These are phyloP conservation scores for Euphorbia schlechtendalii DNA, from an alignment of 441 rosid species.

Conservation along the genomic window DNA sequence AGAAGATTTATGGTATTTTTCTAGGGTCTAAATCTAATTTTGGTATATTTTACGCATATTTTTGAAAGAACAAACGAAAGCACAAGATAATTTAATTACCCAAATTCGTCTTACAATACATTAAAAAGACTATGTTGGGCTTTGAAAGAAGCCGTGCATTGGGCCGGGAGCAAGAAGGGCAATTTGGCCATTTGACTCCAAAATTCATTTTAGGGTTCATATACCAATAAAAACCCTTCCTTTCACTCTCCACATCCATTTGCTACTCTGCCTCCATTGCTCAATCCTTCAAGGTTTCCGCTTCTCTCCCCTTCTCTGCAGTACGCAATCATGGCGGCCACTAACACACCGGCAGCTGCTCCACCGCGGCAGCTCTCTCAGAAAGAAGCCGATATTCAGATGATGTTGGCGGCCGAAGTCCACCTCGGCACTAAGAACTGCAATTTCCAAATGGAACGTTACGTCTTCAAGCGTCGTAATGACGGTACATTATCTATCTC, in stretches of 20 bases:
- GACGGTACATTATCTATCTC: conserved; percentile 42
- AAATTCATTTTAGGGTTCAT: background rate
- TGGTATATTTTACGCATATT: too few species aligned
- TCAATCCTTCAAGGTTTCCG: background rate
- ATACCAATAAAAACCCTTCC: background rate
- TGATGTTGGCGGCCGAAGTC: conserved; percentile 92
- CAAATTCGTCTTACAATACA: too few species aligned
- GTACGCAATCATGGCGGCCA: background rate
- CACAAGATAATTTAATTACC: too few species aligned
- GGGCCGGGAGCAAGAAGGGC: background rate
- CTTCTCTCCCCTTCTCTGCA: background rate
- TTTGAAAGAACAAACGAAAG: too few species aligned
- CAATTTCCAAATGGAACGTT: conserved; percentile 92
- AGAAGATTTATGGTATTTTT: too few species aligned
- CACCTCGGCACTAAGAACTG: conserved; percentile 92
- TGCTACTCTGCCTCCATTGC: background rate
- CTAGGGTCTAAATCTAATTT: too few species aligned
- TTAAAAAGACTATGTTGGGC: background rate
- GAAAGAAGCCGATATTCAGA: conserved; percentile 71
- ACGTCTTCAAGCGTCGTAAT: conserved; percentile 88
- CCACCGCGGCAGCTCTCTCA: conserved; percentile 50
- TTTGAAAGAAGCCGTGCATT: background rate
- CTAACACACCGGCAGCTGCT: conserved; percentile 7
- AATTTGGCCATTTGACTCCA: background rate
- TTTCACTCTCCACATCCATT: background rate